Evolutionary conservation across 164 flowering plant genomes (phyloP).

Genomic region (Litsea cubeba): DNA sequence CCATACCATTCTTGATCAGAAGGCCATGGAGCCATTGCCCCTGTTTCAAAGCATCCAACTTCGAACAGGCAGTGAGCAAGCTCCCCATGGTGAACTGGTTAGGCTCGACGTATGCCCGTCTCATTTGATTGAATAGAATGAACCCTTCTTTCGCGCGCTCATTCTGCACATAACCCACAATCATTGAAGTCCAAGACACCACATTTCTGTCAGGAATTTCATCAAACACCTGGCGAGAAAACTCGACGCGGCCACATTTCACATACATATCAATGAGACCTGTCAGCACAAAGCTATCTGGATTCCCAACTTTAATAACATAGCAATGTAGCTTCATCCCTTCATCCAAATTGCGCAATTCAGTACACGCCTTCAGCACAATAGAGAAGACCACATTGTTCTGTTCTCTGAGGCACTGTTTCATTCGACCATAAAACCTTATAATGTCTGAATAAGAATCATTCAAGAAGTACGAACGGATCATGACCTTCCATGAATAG

Average conservation of each 20-base stretch:
- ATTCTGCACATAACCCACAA: conserved; percentile 62
- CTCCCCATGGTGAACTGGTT: conserved; percentile 61
- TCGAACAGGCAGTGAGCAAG: conserved; percentile 55
- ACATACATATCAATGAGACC: conserved; percentile 66
- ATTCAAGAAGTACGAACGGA: conserved; percentile 58
- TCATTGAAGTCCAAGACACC: conserved; percentile 74
- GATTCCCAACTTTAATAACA: conserved; percentile 43
- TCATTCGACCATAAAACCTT: conserved; percentile 38
- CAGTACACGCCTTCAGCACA: conserved; percentile 65
- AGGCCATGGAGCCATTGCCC: conserved; percentile 80
- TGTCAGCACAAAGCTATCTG: conserved; percentile 57
- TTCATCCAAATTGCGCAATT: conserved; percentile 35
- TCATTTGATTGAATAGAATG: conserved; percentile 61
- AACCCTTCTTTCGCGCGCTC: conserved; percentile 49
- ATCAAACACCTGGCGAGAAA: conserved; percentile 42
- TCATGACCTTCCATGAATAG: conserved; percentile 63
- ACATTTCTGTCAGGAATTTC: conserved; percentile 46
- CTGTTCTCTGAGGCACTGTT: conserved; percentile 21
- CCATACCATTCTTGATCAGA: conserved; percentile 47
- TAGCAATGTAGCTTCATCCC: conserved; percentile 61
- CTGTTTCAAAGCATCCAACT: conserved; percentile 56
- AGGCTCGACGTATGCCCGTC: conserved; percentile 37
- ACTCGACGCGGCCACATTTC: conserved; percentile 45
- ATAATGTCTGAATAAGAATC: conserved; percentile 36
- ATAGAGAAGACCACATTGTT: conserved; percentile 57